Base-by-base conservation (phyloP, 805 yeast genomes). In the Ogataea ganodermae region DNA sequence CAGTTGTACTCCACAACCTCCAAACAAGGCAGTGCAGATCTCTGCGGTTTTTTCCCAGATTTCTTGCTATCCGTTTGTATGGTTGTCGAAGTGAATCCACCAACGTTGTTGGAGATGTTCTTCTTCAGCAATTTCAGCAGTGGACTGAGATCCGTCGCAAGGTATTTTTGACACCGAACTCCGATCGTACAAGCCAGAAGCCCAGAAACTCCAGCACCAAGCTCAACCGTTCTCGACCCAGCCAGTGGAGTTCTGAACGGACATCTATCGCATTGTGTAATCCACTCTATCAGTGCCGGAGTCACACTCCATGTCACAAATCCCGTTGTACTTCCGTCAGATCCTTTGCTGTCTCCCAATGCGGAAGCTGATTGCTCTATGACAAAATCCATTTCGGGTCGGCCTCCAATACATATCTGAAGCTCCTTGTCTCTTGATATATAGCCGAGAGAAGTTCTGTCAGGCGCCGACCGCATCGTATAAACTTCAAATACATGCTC, bases 131-230 rank as follows among this genome's bases (percentile, higher is more conserved):
- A 62, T 57, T 78, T 81, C 40, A 83, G 52, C 6, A 83, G 55
- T 47, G 74, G 82, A 22, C 58, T 62, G 57, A 83, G 88, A 58
- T 84, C 90, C 0, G 85, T 76, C 1, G 83, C 81, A 2, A 83
- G 62, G 52, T 71, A 83, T 10, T 59, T 61, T 10, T 48, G n/a
- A 50, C 70, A 55, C 13, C 48, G 0, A 51, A 70, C n/a, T 48
- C 79, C 66, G 52, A 72, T 8, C 33, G 69, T 45, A 62, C 68
- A 65, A 0, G 79, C 78, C 7, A 76, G 59, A 3, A 83, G 56
- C 0, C 84, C 87, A 2, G 80, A 71, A 0, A 75, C 74, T 0
- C 90, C 90, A 12, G 86, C 63, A 0, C 90, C 90, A 3, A 84
- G 58, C 51, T 84, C 90, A 7, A 83, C 63, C 0, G 81, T 72